Conservation (phyloP, 179 eudicot genomes). For the Dionaea muscipula region DNA sequence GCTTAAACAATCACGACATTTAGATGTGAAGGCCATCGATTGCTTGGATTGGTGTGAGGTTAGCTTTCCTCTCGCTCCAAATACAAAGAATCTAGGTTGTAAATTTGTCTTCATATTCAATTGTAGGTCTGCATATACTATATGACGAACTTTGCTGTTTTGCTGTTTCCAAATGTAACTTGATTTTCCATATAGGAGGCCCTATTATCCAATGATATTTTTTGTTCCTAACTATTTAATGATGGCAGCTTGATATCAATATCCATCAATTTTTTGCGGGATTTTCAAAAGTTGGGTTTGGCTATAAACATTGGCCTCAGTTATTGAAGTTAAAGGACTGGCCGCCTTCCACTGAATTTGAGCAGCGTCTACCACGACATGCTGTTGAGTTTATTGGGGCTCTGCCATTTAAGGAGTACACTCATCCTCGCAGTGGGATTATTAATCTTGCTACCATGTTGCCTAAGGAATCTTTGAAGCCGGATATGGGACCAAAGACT, state of each 20-base stretch:
- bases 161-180: no score
- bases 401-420: conserved; percentile 62
- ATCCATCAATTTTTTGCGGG: conserved; percentile 44
- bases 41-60: conserved; percentile 77
- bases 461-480: conserved; percentile 30
- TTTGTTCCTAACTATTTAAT: not conserved
- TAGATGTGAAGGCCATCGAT: conserved; percentile 42
- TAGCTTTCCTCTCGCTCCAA: conserved; percentile 3
- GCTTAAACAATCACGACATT: conserved; percentile 8
- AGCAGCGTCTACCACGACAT: conserved; percentile 59
- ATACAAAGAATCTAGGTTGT: no score
- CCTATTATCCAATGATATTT: not conserved
- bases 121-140: no score
- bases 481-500: conserved; percentile 71
- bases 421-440: conserved; percentile 44
- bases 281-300: conserved; percentile 19
- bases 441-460: conserved; percentile 42
- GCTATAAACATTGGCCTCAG: conserved; percentile 28
- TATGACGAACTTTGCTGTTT: no score
- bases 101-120: no score
- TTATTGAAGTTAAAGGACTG: conserved; percentile 63
- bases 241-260: conserved; percentile 38
- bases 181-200: conserved; percentile 5
- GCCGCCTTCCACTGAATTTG: conserved; percentile 54
- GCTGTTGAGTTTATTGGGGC: conserved; percentile 44